Evolutionary conservation across 768 basidiomycete species (phyloP).

Genomic region (Amyloporia xantha): DNA sequence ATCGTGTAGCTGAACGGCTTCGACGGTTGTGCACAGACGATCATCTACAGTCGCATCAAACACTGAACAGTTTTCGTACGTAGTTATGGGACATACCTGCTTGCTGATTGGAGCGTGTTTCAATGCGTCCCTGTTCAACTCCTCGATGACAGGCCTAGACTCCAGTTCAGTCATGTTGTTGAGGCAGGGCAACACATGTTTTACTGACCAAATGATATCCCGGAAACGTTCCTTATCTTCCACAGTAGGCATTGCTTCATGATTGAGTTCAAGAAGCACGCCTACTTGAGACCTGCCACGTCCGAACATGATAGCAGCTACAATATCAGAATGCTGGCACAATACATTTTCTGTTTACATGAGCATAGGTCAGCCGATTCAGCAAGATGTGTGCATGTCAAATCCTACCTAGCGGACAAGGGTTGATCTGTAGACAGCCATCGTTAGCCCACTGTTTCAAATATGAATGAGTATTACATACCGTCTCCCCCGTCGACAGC

Average conservation of each 20-base stretch:
- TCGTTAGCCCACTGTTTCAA: background rate
- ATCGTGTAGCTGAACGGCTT: constrained; percentile 29
- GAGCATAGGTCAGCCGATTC: background rate
- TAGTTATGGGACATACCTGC: too few species aligned
- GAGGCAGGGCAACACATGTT: background rate
- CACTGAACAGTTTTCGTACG: too few species aligned
- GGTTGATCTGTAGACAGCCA: constrained; percentile 27
- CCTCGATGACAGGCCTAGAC: constrained; percentile 26
- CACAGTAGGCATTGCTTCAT: constrained; percentile 26
- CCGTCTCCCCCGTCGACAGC: constrained; percentile 31
- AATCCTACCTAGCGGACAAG: constrained; percentile 31
- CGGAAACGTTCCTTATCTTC: constrained; percentile 25
- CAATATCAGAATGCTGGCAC: constrained; percentile 26
- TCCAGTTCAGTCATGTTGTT: background rate
- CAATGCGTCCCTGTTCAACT: constrained; percentile 35
- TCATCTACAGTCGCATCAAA: constrained; percentile 21
- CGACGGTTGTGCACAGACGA: constrained; percentile 22
- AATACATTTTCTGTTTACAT: constrained; percentile 27
- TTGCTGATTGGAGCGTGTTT: constrained; percentile 40
- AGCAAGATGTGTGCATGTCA: background rate
- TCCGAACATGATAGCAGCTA: constrained; percentile 33
- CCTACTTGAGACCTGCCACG: constrained; percentile 33
- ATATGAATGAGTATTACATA: background rate
- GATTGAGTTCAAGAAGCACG: constrained; percentile 31
- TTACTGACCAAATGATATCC: constrained; percentile 28